A percentile compares a stretch with the other conserved stretches of the same genome.
phyloP scores from a whole-genome alignment of 2,329 filamentous ascomycete species.

The Aspergillus quadricinctus region DNA sequence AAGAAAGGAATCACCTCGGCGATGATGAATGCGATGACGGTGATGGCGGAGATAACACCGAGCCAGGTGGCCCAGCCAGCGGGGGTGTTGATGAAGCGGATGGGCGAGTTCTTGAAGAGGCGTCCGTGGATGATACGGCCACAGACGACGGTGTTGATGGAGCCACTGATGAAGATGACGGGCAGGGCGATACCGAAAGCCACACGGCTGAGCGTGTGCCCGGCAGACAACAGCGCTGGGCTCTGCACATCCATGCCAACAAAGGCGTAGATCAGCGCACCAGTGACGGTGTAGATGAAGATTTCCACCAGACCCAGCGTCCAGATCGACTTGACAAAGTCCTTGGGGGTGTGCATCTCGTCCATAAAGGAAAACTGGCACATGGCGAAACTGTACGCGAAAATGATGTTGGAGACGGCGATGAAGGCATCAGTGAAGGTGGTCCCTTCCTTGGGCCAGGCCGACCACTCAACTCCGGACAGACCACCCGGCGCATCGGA shows the following conservation, averaged over 20 bases:
- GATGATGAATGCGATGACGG: slow-evolving; percentile 78
- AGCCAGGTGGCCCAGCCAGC: slow-evolving; percentile 34
- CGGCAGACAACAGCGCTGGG: slow-evolving; percentile 30
- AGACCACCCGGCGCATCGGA: slow-evolving; percentile 21
- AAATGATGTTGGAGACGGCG: slow-evolving; percentile 34
- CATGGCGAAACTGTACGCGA: slow-evolving; percentile 42
- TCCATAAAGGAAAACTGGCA: slow-evolving; percentile 26
- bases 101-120: slow-evolving; percentile 30
- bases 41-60: slow-evolving; percentile 46
- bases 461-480: slow-evolving; percentile 25
- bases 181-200: slow-evolving; percentile 33
- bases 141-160: slow-evolving; percentile 33
- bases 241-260: slow-evolving; percentile 29
- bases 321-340: slow-evolving; percentile 24
- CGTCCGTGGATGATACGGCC: slow-evolving; percentile 33
- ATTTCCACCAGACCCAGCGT: slow-evolving; percentile 17
- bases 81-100: slow-evolving; percentile 33
- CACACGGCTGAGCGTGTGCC: slow-evolving; percentile 22
- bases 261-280: slow-evolving; percentile 29
- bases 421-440: slow-evolving; percentile 34
- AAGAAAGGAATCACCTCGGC: slow-evolving; percentile 86
- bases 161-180: slow-evolving; percentile 36
- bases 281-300: slow-evolving; percentile 21
- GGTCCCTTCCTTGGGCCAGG: slow-evolving; percentile 24
- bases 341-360: slow-evolving; percentile 22